A percentile compares a stretch with the other conserved stretches of the same genome.
Evolutionary conservation across 2,329 filamentous ascomycete genomes (phyloP).

Genomic region (Bimuria novae-zelandiae): DNA sequence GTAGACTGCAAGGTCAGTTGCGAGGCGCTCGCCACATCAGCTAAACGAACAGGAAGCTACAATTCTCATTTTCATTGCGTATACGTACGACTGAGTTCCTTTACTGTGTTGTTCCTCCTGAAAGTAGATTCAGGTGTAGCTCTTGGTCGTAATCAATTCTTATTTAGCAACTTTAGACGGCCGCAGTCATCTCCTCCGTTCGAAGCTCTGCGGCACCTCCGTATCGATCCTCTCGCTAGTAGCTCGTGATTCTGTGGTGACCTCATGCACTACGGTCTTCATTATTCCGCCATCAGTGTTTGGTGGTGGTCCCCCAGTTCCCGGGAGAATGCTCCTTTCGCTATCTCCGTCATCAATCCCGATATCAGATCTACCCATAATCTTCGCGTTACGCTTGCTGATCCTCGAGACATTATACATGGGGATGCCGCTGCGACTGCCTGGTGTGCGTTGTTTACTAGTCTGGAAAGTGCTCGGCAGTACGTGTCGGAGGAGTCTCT

Average conservation of each 20-base stretch:
- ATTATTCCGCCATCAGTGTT: slow-evolving; percentile 17
- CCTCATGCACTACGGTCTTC: slow-evolving; percentile 28
- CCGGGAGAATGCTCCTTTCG: slow-evolving; percentile 22
- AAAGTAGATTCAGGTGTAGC: too few relatives aligned
- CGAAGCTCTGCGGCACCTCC: too few relatives aligned
- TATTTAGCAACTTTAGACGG: too few relatives aligned
- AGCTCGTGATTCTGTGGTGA: slow-evolving; percentile 15
- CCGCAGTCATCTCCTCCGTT: too few relatives aligned
- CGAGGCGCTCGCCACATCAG: too few relatives aligned
- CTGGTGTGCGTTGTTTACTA: slow-evolving; percentile 13
- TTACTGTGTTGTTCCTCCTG: too few relatives aligned
- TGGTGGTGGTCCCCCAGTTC: neutral
- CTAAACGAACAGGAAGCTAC: too few relatives aligned
- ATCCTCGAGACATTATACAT: slow-evolving; percentile 19
- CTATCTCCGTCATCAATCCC: slow-evolving; percentile 25
- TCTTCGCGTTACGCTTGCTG: slow-evolving; percentile 14
- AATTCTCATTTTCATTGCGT: too few relatives aligned
- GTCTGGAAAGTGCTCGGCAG: slow-evolving; percentile 20
- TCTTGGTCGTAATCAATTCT: too few relatives aligned
- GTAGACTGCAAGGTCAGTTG: too few relatives aligned
- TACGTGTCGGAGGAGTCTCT: slow-evolving; percentile 22
- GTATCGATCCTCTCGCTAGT: too few relatives aligned
- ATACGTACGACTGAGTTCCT: too few relatives aligned
- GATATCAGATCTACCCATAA: slow-evolving; percentile 13
- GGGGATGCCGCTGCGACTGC: slow-evolving; percentile 16